Percentiles rank a stretch among this genome's conserved stretches.
Conservation (phyloP, 2,329 filamentous ascomycete genomes). For the Simplicillium aogashimaense region DNA sequence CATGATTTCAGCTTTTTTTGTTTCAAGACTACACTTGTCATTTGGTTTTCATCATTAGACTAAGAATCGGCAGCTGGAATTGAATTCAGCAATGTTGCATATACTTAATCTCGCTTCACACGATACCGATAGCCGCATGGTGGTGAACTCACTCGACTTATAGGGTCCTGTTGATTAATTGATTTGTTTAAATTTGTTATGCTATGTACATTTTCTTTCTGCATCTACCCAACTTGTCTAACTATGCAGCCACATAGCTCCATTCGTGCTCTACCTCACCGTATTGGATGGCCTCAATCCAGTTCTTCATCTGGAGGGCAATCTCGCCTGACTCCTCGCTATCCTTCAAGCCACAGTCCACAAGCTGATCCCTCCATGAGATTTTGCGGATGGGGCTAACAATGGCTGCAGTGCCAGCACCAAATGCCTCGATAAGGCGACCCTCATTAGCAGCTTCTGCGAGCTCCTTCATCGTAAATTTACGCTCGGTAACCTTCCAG, state of each 20-base stretch:
- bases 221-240: background rate
- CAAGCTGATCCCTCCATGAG: slow-evolving; percentile 71
- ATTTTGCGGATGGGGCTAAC: slow-evolving; percentile 86
- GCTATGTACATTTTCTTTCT: slow-evolving; percentile 6
- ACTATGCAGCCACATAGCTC: slow-evolving; percentile 51
- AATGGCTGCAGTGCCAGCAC: slow-evolving; percentile 86
- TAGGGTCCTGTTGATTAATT: too few species aligned
- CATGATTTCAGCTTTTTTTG: slow-evolving; percentile 20
- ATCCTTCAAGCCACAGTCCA: slow-evolving; percentile 75
- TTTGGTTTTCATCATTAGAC: slow-evolving; percentile 2
- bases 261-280: slow-evolving; percentile 87
- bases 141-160: too few species aligned
- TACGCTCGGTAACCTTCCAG: slow-evolving; percentile 81
- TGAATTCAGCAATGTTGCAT: too few species aligned
- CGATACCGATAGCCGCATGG: background rate
- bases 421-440: slow-evolving; percentile 85
- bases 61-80: too few species aligned
- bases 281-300: slow-evolving; percentile 94
- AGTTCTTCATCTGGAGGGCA: slow-evolving; percentile 80
- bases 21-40: slow-evolving; percentile 5
- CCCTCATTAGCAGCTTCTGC: slow-evolving; percentile 75
- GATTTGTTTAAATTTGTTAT: slow-evolving; percentile 6
- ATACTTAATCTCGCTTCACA: background rate
- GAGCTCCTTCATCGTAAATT: slow-evolving; percentile 84
- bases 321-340: slow-evolving; percentile 81